These are phyloP conservation scores for Xylaria polymorpha DNA, from an alignment of 2,329 filamentous ascomycete genomes.

Conservation along the genomic window DNA sequence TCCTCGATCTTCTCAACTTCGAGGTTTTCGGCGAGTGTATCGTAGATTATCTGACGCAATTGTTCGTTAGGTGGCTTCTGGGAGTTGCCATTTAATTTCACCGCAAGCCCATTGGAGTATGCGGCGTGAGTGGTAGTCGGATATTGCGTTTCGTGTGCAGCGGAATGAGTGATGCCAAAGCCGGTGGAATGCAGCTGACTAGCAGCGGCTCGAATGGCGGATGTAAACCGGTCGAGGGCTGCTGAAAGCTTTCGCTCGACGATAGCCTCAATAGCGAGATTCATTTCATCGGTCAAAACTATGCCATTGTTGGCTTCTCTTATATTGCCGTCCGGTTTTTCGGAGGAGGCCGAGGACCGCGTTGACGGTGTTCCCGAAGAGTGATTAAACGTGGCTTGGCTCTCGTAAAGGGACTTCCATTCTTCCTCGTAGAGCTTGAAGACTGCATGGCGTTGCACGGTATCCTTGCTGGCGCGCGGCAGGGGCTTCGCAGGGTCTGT, in stretches of 20 bases:
- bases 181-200: conserved; percentile 2
- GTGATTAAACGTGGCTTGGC: not conserved
- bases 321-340: not conserved
- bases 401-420: conserved; percentile 18
- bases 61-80: not conserved
- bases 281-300: not conserved
- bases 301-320: not conserved
- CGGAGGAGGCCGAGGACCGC: not conserved
- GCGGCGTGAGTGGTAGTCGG: too few species aligned
- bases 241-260: not conserved
- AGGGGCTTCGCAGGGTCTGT: conserved; percentile 5
- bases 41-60: conserved; percentile 13
- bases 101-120: too few species aligned
- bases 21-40: conserved; percentile 22
- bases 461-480: conserved; percentile 7
- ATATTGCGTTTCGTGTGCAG: too few species aligned
- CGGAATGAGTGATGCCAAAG: not conserved
- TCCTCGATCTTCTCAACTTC: conserved; percentile 17
- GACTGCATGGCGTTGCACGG: conserved; percentile 7
- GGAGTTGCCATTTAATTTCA: too few species aligned
- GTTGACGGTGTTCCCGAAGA: not conserved
- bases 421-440: conserved; percentile 23
- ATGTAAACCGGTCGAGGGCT: conserved; percentile 1
- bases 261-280: not conserved
- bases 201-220: not conserved